A percentile compares a stretch with the other conserved stretches of the same genome.
Conservation (phyloP, 129 eudicot genomes). For the carrot (Daucus carota) region DH1_v3.0 NC_030385.2:34376501-34377000, state of each 20-base stretch:
- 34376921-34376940: too few species aligned
- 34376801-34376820: neutral
- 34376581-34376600: constrained; percentile 42
- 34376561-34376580: constrained; percentile 61
- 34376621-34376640: constrained; percentile 53
- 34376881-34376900: too few species aligned
- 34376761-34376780: neutral
- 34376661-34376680: constrained; percentile 48
- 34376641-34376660: constrained; percentile 48
- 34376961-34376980: too few species aligned
- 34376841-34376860: neutral
- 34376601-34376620: constrained; percentile 42
- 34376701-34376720: constrained; percentile 38
- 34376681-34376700: constrained; percentile 39
- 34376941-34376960: too few species aligned
- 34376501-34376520: constrained; percentile 3
- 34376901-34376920: too few species aligned
- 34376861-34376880: too few species aligned
- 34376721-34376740: neutral
- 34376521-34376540: neutral
- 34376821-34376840: too few species aligned
- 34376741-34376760: neutral
- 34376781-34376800: neutral
- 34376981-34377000: too few species aligned
- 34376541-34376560: constrained; percentile 83